Percentiles rank a stretch among this genome's conserved stretches.
Evolutionary conservation across 306 rosid species (phyloP).

Genomic region (Trichosanthes cucumerina): DNA sequence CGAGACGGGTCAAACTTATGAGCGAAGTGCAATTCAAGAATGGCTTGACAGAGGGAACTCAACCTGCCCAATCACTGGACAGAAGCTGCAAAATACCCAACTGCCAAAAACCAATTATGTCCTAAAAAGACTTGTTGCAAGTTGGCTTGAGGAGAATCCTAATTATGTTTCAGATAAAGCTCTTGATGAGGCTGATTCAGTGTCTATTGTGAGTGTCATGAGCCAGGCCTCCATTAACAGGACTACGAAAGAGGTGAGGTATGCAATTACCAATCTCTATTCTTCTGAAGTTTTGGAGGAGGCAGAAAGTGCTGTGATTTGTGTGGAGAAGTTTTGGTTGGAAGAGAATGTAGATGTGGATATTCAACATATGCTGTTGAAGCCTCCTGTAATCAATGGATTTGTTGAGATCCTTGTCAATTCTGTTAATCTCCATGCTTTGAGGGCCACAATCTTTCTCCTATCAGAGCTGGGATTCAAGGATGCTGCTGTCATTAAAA

Average conservation of each 20-base stretch:
- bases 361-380: slow-evolving; percentile 41
- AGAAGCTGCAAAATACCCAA: slow-evolving; percentile 55
- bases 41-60: slow-evolving; percentile 75
- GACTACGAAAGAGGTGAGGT: slow-evolving; percentile 38
- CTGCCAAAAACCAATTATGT: slow-evolving; percentile 89
- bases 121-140: slow-evolving; percentile 69
- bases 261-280: slow-evolving; percentile 49
- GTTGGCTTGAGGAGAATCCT: slow-evolving; percentile 66
- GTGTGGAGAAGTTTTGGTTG: slow-evolving; percentile 52
- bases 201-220: slow-evolving; percentile 52
- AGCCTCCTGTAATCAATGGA: slow-evolving; percentile 59
- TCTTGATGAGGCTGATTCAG: slow-evolving; percentile 14
- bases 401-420: slow-evolving; percentile 66
- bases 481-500: slow-evolving; percentile 54
- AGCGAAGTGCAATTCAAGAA: slow-evolving; percentile 75
- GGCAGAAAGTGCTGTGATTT: slow-evolving; percentile 70
- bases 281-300: slow-evolving; percentile 65
- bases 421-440: slow-evolving; percentile 54
- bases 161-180: slow-evolving; percentile 18
- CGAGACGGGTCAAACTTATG: slow-evolving; percentile 89
- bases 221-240: slow-evolving; percentile 50
- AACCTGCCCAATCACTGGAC: slow-evolving; percentile 89
- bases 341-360: slow-evolving; percentile 48
- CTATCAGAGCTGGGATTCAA: slow-evolving; percentile 59
- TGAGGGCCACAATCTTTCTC: slow-evolving; percentile 61